phyloP scores from a whole-genome alignment of 2,329 filamentous ascomycete genomes.

The Tolypocladium endophyticum region DNA sequence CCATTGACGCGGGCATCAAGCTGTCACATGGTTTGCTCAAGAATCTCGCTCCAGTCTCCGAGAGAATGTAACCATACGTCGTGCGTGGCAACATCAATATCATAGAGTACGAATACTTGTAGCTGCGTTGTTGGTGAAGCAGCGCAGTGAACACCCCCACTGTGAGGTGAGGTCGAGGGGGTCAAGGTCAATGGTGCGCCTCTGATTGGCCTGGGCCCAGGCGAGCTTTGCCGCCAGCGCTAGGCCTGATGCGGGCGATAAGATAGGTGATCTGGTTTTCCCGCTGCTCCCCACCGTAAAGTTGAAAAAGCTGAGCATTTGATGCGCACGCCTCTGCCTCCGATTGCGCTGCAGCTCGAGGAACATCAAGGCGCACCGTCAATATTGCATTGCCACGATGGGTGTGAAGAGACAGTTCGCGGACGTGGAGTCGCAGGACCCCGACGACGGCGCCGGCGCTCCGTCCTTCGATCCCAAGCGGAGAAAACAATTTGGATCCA shows the following conservation, averaged over 20 bases:
- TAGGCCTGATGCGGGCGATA: neutral
- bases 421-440: constrained; percentile 12
- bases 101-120: no score
- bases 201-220: neutral
- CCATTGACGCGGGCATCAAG: neutral
- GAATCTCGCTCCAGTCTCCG: neutral
- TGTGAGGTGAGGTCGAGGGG: neutral
- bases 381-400: constrained; percentile 9
- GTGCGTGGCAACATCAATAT: neutral
- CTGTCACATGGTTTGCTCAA: neutral
- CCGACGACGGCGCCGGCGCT: neutral
- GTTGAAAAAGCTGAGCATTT: neutral
- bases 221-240: neutral
- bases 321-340: neutral
- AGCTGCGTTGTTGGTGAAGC: neutral
- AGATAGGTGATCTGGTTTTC: neutral
- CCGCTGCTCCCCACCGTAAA: neutral
- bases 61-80: neutral
- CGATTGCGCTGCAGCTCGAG: neutral
- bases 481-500: constrained; percentile 20
- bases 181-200: neutral
- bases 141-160: neutral
- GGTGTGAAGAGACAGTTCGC: constrained; percentile 19
- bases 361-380: neutral
- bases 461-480: constrained; percentile 14